Percentiles rank a stretch among this genome's conserved stretches.
Conservation (phyloP, 179 eudicot species). For the Carnegiea gigantea region DNA sequence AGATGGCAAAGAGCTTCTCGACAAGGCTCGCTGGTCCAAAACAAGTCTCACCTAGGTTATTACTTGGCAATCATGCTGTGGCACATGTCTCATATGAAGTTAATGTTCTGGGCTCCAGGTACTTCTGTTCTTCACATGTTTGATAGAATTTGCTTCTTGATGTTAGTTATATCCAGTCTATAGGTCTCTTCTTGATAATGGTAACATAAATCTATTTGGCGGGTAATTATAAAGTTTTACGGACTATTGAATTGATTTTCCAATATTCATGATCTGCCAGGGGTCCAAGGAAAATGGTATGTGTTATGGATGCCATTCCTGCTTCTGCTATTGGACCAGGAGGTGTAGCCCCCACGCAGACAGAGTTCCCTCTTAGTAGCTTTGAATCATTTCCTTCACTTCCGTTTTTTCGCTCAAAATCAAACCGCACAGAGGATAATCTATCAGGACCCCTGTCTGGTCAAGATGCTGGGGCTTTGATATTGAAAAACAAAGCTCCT, state of each 20-base stretch:
- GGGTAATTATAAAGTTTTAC: not conserved
- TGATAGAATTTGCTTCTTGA: not conserved
- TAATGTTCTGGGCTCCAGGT: conserved; percentile 50
- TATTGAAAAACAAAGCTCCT: conserved; percentile 39
- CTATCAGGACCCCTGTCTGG: conserved; percentile 12
- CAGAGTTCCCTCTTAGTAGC: conserved; percentile 27
- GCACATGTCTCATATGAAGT: conserved; percentile 46
- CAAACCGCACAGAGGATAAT: conserved; percentile 23
- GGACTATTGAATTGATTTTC: not conserved
- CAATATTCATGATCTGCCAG: conserved; percentile 19
- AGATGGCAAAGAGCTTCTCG: conserved; percentile 36
- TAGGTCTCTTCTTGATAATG: not conserved
- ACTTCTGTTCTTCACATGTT: not conserved
- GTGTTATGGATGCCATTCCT: conserved; percentile 39
- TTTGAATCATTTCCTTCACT: conserved; percentile 29
- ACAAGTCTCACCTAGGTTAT: conserved; percentile 21
- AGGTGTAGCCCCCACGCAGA: conserved; percentile 40
- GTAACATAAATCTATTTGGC: not conserved
- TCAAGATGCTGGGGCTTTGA: conserved; percentile 29
- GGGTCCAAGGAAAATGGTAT: conserved; percentile 46
- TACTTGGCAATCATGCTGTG: conserved; percentile 35
- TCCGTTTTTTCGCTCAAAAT: conserved; percentile 36
- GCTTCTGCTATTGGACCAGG: conserved; percentile 30
- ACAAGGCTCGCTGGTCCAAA: conserved; percentile 31
- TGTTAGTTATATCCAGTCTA: not conserved